Percentiles rank a stretch among this genome's conserved stretches.
These are phyloP conservation scores for Aspergillus hortae DNA, from an alignment of 2,329 filamentous ascomycete genomes.

Conservation along the genomic window DNA sequence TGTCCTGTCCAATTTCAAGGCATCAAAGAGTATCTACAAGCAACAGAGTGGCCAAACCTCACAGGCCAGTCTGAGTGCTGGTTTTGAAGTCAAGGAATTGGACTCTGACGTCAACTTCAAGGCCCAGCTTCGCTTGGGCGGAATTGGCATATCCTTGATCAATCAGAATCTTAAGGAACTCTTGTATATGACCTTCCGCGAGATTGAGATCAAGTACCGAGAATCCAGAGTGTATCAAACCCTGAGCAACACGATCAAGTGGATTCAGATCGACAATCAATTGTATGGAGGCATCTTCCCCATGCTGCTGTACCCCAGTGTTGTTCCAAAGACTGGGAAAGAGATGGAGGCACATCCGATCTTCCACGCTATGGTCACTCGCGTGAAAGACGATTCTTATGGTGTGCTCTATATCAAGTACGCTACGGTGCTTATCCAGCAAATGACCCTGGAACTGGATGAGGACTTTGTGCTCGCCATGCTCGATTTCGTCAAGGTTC, in stretches of 20 bases:
- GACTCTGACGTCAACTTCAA: constrained; percentile 86
- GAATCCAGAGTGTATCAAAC: constrained; percentile 95
- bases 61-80: constrained; percentile 59
- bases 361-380: constrained; percentile 83
- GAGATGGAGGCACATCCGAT: constrained; percentile 97
- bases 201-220: constrained; percentile 84
- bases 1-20: constrained; percentile 89
- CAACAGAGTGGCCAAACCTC: constrained; percentile 56
- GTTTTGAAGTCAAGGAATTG: constrained; percentile 91
- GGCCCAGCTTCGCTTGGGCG: constrained; percentile 81
- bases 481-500: constrained; percentile 89
- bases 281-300: constrained; percentile 98
- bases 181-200: constrained; percentile 87
- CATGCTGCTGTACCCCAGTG: constrained; percentile 93
- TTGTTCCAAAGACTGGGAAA: constrained; percentile 93
- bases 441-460: constrained; percentile 97
- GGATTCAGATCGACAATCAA: constrained; percentile 99
- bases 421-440: constrained; percentile 85
- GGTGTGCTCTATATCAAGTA: constrained; percentile 99
- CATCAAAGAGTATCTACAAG: constrained; percentile 86
- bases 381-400: constrained; percentile 97
- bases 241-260: constrained; percentile 85
- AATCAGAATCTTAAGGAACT: constrained; percentile 89
- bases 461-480: constrained; percentile 98
- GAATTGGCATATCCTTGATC: constrained; percentile 88